Conservation (phyloP, 78 protist species). For the Chrysochromulina parva region DNA sequence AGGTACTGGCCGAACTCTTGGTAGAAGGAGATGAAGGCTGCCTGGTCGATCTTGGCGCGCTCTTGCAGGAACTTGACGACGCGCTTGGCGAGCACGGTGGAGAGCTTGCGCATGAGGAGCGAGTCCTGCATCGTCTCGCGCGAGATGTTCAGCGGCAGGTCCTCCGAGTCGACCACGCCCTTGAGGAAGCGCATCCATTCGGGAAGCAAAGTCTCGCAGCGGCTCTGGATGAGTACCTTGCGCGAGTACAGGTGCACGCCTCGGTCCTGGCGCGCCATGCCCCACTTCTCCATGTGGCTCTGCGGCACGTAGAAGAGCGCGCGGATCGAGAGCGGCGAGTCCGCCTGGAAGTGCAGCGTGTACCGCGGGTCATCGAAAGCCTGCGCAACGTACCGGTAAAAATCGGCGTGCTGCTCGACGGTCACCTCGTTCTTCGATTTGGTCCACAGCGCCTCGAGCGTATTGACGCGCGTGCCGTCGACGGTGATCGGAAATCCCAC, state of each 20-base stretch:
- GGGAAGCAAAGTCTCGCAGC: constrained; percentile 73
- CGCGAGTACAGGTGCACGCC: constrained; percentile 85
- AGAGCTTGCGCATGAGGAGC: constrained; percentile 66
- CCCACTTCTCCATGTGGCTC: constrained; percentile 81
- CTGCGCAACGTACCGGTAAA: constrained; percentile 62
- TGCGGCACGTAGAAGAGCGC: background rate
- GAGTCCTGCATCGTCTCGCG: constrained; percentile 89
- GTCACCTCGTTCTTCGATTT: constrained; percentile 66
- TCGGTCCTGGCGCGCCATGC: constrained; percentile 85
- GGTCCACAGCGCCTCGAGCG: constrained; percentile 87
- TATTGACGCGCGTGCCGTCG: constrained; percentile 81
- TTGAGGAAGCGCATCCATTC: constrained; percentile 77
- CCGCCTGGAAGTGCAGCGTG: constrained; percentile 16
- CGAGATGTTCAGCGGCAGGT: constrained; percentile 89
- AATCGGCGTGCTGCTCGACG: constrained; percentile 75
- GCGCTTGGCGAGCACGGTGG: constrained; percentile 50
- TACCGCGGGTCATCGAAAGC: constrained; percentile 34
- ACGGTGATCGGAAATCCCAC: constrained; percentile 82
- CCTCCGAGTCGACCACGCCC: constrained; percentile 79
- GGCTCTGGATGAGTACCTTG: constrained; percentile 35
- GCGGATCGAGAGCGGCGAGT: constrained; percentile 26
- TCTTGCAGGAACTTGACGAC: constrained; percentile 49
- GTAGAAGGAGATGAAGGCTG: constrained; percentile 57
- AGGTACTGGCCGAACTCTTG: constrained; percentile 74
- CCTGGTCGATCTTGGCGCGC: constrained; percentile 62